Conservation (phyloP, 1,284 basidiomycete species). For the Tranzscheliella williamsii region DNA sequence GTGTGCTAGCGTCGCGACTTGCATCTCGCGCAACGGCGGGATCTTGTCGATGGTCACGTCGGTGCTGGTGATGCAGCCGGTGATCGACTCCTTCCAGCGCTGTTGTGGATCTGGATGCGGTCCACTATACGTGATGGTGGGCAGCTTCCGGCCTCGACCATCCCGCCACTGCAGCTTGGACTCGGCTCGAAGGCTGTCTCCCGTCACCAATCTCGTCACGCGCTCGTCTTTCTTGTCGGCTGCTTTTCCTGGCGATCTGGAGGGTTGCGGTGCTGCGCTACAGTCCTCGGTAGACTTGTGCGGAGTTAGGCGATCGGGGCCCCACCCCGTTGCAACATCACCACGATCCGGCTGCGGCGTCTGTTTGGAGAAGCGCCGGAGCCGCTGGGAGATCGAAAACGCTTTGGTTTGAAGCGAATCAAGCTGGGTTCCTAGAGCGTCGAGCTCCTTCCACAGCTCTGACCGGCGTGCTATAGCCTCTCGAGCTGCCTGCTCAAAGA, state of each 20-base stretch:
- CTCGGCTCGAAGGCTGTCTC: conserved; percentile 13
- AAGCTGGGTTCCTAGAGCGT: conserved; percentile 19
- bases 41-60: conserved; percentile 33
- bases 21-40: conserved; percentile 52
- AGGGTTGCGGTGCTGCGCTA: no score
- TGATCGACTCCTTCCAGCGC: conserved; percentile 21
- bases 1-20: conserved; percentile 74
- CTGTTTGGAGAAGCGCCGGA: no score
- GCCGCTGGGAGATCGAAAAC: conserved; percentile 23
- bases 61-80: conserved; percentile 12
- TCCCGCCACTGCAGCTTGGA: conserved; percentile 20
- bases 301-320: conserved; percentile 27
- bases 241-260: no score
- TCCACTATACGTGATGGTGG: conserved; percentile 6
- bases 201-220: conserved; percentile 10
- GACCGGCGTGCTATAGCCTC: not conserved
- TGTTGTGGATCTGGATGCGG: conserved; percentile 15
- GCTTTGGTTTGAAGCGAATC: conserved; percentile 20
- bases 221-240: conserved; percentile 10
- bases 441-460: conserved; percentile 9
- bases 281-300: not conserved
- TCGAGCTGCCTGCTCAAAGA: not conserved
- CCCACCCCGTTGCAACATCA: conserved; percentile 19
- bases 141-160: conserved; percentile 8
- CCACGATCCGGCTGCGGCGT: no score